Conservation (phyloP, 2,329 filamentous ascomycete genomes). For the Exophiala dermatitidis region DNA sequence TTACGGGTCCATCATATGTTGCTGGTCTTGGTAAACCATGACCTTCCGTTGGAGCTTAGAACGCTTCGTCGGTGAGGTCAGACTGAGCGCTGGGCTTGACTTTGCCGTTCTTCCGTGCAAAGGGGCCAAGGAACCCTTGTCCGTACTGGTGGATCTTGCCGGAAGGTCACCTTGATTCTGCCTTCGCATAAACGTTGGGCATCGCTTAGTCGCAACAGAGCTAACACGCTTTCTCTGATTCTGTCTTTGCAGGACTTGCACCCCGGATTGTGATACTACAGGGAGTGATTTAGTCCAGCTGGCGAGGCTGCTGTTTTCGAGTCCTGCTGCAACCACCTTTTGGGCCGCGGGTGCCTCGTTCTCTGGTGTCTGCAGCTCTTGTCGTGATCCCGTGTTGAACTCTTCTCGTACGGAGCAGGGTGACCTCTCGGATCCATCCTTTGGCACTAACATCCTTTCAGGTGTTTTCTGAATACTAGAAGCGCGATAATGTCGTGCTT, state of each 20-base stretch:
- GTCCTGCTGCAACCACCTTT: not conserved
- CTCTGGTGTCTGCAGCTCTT: not conserved
- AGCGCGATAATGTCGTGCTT: conserved; percentile 5
- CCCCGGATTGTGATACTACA: not conserved
- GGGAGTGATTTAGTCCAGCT: not conserved
- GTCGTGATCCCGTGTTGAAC: not conserved
- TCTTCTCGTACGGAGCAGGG: not conserved
- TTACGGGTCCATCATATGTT: not conserved
- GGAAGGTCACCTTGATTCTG: conserved; percentile 9
- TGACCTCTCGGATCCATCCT: not conserved
- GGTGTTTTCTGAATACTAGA: conserved; percentile 6
- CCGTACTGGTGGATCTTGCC: conserved; percentile 3
- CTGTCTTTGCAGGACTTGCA: not conserved
- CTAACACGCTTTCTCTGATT: not conserved
- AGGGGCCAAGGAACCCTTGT: conserved; percentile 7
- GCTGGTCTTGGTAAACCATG: conserved; percentile 8
- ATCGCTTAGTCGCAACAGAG: conserved; percentile 5
- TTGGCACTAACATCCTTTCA: not conserved
- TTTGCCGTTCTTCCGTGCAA: conserved; percentile 12
- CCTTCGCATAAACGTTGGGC: conserved; percentile 19
- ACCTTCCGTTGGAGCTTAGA: conserved; percentile 14
- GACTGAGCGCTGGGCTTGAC: conserved; percentile 8
- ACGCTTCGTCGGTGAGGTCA: conserved; percentile 11
- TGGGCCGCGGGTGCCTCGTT: not conserved
- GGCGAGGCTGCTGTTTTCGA: not conserved